Evolutionary conservation across 768 basidiomycete genomes (phyloP).

Genomic region (Tulasnella sp.): DNA sequence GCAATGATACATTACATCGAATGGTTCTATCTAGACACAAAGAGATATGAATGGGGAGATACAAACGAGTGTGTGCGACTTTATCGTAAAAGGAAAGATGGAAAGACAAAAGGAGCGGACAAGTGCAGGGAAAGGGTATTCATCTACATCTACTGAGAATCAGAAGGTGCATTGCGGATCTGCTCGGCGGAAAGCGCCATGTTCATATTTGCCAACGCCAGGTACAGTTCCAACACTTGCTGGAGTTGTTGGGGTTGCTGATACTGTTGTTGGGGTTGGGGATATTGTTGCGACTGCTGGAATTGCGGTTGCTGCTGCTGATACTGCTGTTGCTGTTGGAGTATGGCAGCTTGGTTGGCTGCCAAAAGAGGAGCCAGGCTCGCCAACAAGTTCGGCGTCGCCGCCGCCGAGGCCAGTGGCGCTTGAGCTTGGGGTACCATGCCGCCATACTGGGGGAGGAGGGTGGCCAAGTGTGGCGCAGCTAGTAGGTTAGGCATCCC

Average conservation of each 20-base stretch:
- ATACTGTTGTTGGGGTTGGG: not conserved
- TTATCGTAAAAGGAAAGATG: not conserved
- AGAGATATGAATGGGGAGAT: not conserved
- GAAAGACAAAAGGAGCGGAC: not conserved
- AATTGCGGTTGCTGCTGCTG: not conserved
- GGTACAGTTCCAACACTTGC: not conserved
- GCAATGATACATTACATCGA: slow-evolving; percentile 37
- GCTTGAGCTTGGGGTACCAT: not conserved
- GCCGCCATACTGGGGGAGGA: not conserved
- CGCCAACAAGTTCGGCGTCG: not conserved
- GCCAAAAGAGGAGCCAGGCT: not conserved
- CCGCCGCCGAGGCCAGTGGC: not conserved
- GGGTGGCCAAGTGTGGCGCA: not conserved
- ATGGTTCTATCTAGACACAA: slow-evolving; percentile 32
- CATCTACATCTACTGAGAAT: not conserved
- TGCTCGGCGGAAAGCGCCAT: not conserved
- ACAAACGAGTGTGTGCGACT: not conserved
- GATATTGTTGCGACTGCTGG: not conserved
- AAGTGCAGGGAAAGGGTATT: not conserved
- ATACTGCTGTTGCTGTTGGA: not conserved
- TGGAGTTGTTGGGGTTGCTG: not conserved
- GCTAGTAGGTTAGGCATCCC: not conserved
- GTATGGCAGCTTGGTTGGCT: not conserved
- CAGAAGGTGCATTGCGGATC: not conserved
- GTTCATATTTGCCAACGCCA: slow-evolving; percentile 7